Evolutionary conservation across 805 yeast genomes (phyloP), one percentile per base, ranked within the genome.

Genomic region (Spathaspora arborariae): DNA sequence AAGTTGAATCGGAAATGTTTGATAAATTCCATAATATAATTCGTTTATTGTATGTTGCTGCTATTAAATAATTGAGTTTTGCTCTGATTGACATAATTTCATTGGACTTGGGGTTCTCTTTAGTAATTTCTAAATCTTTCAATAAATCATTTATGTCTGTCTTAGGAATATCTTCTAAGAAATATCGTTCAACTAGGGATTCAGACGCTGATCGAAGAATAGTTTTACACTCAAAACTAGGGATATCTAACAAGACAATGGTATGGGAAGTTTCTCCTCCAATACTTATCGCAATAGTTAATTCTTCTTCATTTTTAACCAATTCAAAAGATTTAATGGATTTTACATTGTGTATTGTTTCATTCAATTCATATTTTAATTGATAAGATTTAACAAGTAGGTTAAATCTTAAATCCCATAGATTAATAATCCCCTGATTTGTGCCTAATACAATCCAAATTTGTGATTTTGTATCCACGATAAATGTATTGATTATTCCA

Each of bases 381-480:
- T 76, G 75, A 81, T 89, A 85, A 1, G 84, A 70, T 50, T 78
- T 82, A 30, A 88, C 67, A 37, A 77, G 67, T 0, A 85, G 48
- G 30, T 73, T 73, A 60, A 89, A 88, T 45, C 95, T 69, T 30
- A 87, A 53, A 61, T 90, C 97, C 96, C 96, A 90, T 13, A 92
- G 64, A 51, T 81, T 82, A 24, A 94, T 59, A 0, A 84, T 67
- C 1, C 97, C 97, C 35, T 76, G 77, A 0, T 78, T 67, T 0
- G 97, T 88, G 0, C 97, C 97, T 2, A 85, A 59, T 7, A 88
- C 60, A 1, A 88, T 59, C 88, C 96, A 88, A 4, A 76, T 67
- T 20, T 70, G 64, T 13, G 27, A 9, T 72, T 65, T 39, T 1
- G 27, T n/a, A 0, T 66, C 62, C 19, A 85, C 63, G 1, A 79